These are phyloP conservation scores for Aspergillus uvarum DNA, from an alignment of 2,329 filamentous ascomycete species.

Conservation along the genomic window DNA sequence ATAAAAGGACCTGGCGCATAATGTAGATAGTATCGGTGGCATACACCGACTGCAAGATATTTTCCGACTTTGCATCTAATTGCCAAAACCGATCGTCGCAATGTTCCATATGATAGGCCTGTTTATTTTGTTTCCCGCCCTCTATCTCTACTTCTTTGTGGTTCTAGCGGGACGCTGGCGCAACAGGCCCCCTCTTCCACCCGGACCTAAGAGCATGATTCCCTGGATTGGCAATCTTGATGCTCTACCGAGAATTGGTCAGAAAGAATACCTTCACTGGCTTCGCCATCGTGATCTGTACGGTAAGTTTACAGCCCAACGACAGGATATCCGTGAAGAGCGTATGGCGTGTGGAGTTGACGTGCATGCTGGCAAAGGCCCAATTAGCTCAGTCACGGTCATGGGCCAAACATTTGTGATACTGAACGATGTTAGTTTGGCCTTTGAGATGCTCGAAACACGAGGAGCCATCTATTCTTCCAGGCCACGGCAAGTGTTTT, in stretches of 20 bases:
- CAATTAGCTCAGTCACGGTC: slow-evolving; percentile 37
- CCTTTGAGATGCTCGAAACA: slow-evolving; percentile 35
- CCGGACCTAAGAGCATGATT: neutral
- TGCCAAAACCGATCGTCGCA: neutral
- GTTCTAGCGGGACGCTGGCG: neutral
- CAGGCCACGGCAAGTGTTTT: slow-evolving; percentile 23
- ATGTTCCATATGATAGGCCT: neutral
- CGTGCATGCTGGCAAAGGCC: slow-evolving; percentile 16
- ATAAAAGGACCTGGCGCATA: neutral
- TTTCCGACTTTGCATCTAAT: neutral
- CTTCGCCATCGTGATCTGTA: neutral
- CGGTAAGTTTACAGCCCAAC: neutral
- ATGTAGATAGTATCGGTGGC: neutral
- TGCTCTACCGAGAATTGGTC: neutral
- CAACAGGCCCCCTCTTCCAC: neutral
- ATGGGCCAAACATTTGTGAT: slow-evolving; percentile 34
- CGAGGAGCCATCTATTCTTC: slow-evolving; percentile 28
- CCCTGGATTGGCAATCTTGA: neutral
- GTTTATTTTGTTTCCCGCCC: neutral
- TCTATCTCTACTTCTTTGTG: neutral
- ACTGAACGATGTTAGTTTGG: slow-evolving; percentile 31
- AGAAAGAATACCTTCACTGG: neutral
- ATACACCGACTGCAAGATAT: neutral
- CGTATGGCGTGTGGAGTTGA: neutral
- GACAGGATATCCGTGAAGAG: neutral